Evolutionary conservation across 2,329 filamentous ascomycete species (phyloP), one percentile per base, ranked within the genome.

Genomic region (Tolypocladium nubicola): DNA sequence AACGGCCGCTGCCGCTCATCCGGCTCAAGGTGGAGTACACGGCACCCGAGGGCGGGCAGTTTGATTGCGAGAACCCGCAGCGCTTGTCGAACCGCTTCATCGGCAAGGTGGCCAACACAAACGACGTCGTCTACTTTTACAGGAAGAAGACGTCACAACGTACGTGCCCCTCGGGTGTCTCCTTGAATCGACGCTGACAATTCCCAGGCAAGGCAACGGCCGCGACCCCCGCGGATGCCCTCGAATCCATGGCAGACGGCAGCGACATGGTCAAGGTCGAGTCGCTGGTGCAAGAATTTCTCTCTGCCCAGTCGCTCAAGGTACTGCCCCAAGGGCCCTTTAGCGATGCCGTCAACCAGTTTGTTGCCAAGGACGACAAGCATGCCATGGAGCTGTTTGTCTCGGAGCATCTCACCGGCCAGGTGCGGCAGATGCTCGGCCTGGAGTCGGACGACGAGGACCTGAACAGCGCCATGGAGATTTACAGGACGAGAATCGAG

Each of bases 301-400:
- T 99, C 3, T 83, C 83, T 0, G 88, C 89, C 0, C 92, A 97
- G 66, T 92, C 90, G 0, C 82, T 99, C 38, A 96, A 92, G 58
- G 94, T 99, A 53, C 79, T 99, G 0, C 94, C 94, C 0, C 90
- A 96, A 65, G 94, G 92, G 37, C 88, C 88, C 0, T 97, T 99
- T 66, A 89, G 91, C 19, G 92, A 97, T 66, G 94, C 94, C 0
- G 90, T 99, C 6, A 87, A 86, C 52, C 89, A 96, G 60, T 99
- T 94, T 65, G 90, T 99, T 33, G 86, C 92, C 69, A 97, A 97
- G 64, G 90, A 96, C 63, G 94, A 99, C 74, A 96, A 92, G 68
- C 86, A 94, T 65, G 90, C 90, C 3, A 90, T 97, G 85, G 85
- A 92, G 66, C 76, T 85, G 49, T 93, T 93, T 64, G 86, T 93